Conservation (phyloP, 257 asterid species). For the Striga asiatica region DNA sequence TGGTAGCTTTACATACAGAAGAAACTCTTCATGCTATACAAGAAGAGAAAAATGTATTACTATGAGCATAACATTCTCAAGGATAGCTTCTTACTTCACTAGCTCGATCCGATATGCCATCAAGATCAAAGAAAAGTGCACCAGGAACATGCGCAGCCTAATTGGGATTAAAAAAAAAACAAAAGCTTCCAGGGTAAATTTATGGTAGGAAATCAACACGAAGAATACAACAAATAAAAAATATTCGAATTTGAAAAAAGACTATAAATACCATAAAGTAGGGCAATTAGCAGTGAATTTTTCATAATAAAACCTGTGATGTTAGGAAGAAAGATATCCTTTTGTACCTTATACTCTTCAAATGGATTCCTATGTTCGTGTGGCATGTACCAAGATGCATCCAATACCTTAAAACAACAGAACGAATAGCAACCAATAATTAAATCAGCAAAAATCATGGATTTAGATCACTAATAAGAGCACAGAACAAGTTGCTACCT, state of each 20-base stretch:
- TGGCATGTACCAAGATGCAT: slow-evolving; percentile 93
- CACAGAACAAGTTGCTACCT: slow-evolving; percentile 21
- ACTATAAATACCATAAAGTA: neutral
- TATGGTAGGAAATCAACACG: neutral
- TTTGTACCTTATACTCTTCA: slow-evolving; percentile 71
- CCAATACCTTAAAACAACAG: slow-evolving; percentile 61
- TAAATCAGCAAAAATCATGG: too few species aligned
- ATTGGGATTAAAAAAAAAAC: slow-evolving; percentile 4
- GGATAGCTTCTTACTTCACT: slow-evolving; percentile 39
- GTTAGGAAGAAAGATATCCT: neutral
- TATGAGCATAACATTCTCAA: neutral
- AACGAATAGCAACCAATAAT: too few species aligned
- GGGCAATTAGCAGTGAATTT: neutral
- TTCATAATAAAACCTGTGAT: neutral
- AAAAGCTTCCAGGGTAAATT: neutral
- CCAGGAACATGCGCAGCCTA: slow-evolving; percentile 88
- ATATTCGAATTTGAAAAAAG: slow-evolving; percentile 29
- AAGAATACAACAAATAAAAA: slow-evolving; percentile 21
- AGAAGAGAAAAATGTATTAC: neutral
- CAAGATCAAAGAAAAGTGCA: slow-evolving; percentile 71
- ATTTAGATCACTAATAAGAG: too few species aligned
- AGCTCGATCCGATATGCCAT: slow-evolving; percentile 57
- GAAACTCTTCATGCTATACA: too few species aligned
- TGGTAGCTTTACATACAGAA: too few species aligned
- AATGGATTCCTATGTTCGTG: slow-evolving; percentile 82